phyloP scores from a whole-genome alignment of 495 filamentous ascomycete species.

The Penicillium mononematosum region DNA sequence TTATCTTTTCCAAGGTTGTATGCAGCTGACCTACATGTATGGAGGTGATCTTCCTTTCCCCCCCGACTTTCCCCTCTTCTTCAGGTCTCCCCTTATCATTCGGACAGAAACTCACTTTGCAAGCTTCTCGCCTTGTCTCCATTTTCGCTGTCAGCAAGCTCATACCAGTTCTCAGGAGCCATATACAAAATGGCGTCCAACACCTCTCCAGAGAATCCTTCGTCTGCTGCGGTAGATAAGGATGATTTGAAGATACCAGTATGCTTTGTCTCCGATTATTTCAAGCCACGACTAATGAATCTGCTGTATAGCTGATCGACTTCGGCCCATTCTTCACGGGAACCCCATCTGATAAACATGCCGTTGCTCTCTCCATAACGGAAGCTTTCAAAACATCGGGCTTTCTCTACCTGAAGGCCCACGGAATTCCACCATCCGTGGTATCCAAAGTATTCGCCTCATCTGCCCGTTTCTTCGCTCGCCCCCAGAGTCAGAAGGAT shows the following conservation, averaged over 20 bases:
- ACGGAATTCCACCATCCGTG: slow-evolving; percentile 62
- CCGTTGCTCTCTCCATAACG: slow-evolving; percentile 69
- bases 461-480: slow-evolving; percentile 75
- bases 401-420: slow-evolving; percentile 86
- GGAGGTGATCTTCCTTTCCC: not conserved
- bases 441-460: slow-evolving; percentile 62
- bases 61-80: slow-evolving; percentile 2
- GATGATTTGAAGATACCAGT: slow-evolving; percentile 72
- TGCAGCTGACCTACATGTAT: not conserved
- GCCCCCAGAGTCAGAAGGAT: slow-evolving; percentile 69
- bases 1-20: slow-evolving; percentile 10
- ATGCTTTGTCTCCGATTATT: slow-evolving; percentile 21
- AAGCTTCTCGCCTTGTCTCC: not conserved
- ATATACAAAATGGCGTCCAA: slow-evolving; percentile 15
- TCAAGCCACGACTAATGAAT: not conserved
- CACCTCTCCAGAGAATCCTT: slow-evolving; percentile 18
- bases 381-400: slow-evolving; percentile 80
- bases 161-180: not conserved
- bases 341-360: slow-evolving; percentile 57
- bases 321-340: slow-evolving; percentile 73
- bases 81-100: not conserved
- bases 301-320: slow-evolving; percentile 70
- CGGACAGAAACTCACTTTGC: not conserved
- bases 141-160: not conserved
- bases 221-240: slow-evolving; percentile 57